Conservation (phyloP, 192 early-diverging fungal genomes). For the Entomortierella lignicola region DNA sequence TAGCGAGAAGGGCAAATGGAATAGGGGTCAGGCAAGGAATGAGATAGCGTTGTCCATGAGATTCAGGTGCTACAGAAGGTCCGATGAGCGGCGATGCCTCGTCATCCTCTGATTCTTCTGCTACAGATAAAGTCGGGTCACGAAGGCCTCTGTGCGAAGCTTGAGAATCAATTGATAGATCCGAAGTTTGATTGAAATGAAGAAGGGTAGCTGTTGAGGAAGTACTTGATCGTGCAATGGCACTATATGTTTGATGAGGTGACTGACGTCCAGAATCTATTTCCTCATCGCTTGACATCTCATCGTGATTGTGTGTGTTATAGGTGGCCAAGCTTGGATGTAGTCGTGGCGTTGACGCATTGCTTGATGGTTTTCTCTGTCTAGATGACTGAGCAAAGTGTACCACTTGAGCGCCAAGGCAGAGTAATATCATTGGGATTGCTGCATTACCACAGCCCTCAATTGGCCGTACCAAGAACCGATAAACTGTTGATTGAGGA, state of each 20-base stretch:
- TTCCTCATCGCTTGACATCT: constrained; percentile 18
- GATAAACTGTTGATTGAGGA: constrained; percentile 64
- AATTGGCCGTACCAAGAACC: constrained; percentile 72
- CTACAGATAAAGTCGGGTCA: neutral
- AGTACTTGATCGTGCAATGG: constrained; percentile 13
- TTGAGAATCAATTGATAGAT: neutral
- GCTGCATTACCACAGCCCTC: constrained; percentile 83
- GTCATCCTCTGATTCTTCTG: constrained; percentile 13
- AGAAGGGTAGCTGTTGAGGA: constrained; percentile 46
- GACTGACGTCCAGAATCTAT: neutral
- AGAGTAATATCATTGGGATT: constrained; percentile 82
- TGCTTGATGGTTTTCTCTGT: neutral
- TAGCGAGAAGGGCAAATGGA: constrained; percentile 24
- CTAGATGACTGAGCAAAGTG: constrained; percentile 21
- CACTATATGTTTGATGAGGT: neutral
- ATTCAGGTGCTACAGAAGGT: neutral
- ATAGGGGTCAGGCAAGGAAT: constrained; percentile 31
- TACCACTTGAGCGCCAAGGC: constrained; percentile 78
- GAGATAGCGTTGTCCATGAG: neutral
- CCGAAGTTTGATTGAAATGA: constrained; percentile 20
- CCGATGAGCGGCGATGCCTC: neutral
- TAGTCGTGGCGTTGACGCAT: too few relatives aligned
- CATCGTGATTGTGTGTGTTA: constrained; percentile 2
- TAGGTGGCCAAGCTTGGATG: constrained; percentile 30
- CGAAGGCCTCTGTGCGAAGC: neutral